Conservation (phyloP, 2,329 filamentous ascomycete genomes). For the Trichoderma koningii region DNA sequence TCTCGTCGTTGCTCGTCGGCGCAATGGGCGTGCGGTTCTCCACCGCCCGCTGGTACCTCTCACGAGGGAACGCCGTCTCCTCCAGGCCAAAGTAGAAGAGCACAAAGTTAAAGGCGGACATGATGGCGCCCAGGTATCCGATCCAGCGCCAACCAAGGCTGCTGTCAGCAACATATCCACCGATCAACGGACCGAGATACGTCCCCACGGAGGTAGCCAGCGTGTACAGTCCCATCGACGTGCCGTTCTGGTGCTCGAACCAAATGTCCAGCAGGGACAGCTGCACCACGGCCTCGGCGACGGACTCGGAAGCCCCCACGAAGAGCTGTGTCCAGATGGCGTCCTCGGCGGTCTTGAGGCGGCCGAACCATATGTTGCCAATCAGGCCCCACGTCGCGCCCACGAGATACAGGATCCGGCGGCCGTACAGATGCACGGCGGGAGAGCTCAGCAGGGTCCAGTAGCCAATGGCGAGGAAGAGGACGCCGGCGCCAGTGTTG, state of each 20-base stretch:
- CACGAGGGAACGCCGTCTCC: conserved; percentile 53
- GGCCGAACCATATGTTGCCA: conserved; percentile 57
- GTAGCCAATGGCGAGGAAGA: conserved; percentile 59
- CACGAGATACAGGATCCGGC: conserved; percentile 56
- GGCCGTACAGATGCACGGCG: conserved; percentile 56
- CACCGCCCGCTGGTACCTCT: conserved; percentile 29
- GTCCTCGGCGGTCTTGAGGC: conserved; percentile 45
- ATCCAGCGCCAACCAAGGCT: conserved; percentile 58
- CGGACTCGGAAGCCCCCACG: conserved; percentile 58
- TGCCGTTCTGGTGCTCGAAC: conserved; percentile 59
- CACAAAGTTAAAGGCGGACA: conserved; percentile 50
- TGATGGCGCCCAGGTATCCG: conserved; percentile 53
- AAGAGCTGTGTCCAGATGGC: conserved; percentile 59
- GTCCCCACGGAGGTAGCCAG: conserved; percentile 58
- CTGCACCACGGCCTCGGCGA: conserved; percentile 58
- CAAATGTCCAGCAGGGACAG: conserved; percentile 60
- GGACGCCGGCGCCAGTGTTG: conserved; percentile 58
- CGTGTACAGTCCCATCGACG: conserved; percentile 57
- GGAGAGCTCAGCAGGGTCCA: conserved; percentile 57
- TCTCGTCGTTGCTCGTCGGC: neutral
- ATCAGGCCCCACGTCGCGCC: conserved; percentile 52
- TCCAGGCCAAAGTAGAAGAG: conserved; percentile 55
- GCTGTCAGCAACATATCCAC: conserved; percentile 51
- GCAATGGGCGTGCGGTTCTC: neutral
- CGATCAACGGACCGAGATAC: conserved; percentile 56